Evolutionary conservation across 2,329 filamentous ascomycete species (phyloP).

Genomic region (Rhexocercosporidium sp.): DNA sequence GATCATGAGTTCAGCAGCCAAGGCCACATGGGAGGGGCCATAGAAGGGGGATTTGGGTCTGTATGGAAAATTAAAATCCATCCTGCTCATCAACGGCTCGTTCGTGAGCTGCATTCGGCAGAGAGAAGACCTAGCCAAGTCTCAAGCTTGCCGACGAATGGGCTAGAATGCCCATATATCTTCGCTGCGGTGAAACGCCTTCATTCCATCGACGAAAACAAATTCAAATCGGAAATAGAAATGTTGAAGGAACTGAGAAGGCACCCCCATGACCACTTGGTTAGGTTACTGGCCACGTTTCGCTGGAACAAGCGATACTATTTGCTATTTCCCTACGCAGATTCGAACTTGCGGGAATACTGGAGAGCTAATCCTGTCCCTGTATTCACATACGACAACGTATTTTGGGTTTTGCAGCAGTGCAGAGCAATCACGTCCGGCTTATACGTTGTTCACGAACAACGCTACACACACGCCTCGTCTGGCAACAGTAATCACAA

Average conservation of each 20-base stretch:
- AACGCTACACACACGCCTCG: conserved; percentile 6
- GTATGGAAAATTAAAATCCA: conserved; percentile 32
- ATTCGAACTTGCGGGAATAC: conserved; percentile 34
- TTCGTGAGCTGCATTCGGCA: neutral
- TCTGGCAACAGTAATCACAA: conserved; percentile 2
- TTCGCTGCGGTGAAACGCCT: conserved; percentile 20
- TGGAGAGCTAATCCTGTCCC: conserved; percentile 30
- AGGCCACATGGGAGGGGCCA: neutral
- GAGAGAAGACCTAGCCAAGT: neutral
- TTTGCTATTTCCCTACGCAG: conserved; percentile 39
- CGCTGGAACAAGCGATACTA: conserved; percentile 26
- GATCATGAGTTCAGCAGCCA: neutral
- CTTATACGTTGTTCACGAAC: conserved; percentile 33
- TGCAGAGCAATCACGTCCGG: conserved; percentile 34
- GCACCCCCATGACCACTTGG: conserved; percentile 29
- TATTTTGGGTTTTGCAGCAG: conserved; percentile 36
- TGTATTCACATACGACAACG: neutral
- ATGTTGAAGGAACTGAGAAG: conserved; percentile 13
- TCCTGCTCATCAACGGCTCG: conserved; percentile 32
- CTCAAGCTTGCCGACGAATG: neutral
- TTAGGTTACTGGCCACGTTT: conserved; percentile 38
- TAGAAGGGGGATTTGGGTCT: conserved; percentile 32
- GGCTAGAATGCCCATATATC: too few species aligned
- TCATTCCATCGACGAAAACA: neutral
- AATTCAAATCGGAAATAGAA: conserved; percentile 18